Evolutionary conservation across 306 rosid species (phyloP).

Genomic region (Crotalaria pallida): DNA sequence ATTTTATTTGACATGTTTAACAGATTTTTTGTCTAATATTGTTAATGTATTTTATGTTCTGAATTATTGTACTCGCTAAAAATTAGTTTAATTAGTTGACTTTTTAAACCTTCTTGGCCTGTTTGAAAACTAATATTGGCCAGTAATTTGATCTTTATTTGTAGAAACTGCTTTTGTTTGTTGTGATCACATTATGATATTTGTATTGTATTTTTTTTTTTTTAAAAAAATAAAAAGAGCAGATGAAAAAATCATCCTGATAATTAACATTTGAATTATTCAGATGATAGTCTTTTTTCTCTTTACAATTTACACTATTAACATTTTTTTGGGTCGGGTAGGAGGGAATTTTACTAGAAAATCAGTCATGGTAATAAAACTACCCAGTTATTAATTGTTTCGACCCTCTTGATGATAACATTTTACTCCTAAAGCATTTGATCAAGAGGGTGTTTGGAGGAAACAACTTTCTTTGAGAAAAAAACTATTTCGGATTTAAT

Average conservation of each 20-base stretch:
- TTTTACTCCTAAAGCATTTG: constrained; percentile 6
- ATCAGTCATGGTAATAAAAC: background rate
- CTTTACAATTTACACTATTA: background rate
- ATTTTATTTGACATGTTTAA: background rate
- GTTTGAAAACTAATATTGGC: background rate
- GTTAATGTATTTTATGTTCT: background rate
- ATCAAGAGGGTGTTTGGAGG: background rate
- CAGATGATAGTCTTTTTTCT: background rate
- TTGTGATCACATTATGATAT: background rate
- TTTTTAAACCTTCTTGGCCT: background rate
- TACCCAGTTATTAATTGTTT: background rate
- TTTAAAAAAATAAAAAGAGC: background rate
- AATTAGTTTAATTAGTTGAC: background rate
- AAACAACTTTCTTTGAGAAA: too few relatives aligned
- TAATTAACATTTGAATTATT: background rate
- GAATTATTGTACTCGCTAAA: background rate
- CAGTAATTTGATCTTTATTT: background rate
- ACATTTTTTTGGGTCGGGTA: background rate
- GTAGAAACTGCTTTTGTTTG: background rate
- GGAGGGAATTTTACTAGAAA: background rate
- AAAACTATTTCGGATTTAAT: too few relatives aligned
- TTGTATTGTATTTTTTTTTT: too few relatives aligned
- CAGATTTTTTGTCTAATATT: background rate
- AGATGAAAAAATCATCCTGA: background rate
- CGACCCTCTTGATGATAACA: background rate